phyloP scores from a whole-genome alignment of 306 rosid species.

The Begonia peltatifolia region DNA sequence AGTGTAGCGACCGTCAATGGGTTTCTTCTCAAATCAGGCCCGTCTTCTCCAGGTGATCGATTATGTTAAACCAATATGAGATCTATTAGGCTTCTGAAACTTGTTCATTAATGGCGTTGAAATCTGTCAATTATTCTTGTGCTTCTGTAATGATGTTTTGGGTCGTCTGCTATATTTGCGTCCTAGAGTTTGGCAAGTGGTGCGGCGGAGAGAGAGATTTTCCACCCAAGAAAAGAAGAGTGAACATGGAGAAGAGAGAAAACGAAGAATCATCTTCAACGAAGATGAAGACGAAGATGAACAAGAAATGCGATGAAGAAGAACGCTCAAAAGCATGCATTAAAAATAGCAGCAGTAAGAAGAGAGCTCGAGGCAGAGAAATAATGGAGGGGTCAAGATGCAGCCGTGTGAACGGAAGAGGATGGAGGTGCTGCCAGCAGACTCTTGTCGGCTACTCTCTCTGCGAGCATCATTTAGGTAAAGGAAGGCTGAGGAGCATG shows the following conservation, averaged over 20 bases:
- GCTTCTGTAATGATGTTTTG: too few relatives aligned
- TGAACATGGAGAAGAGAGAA: conserved; percentile 17
- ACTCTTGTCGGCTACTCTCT: conserved; percentile 95
- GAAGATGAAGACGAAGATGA: conserved; percentile 40
- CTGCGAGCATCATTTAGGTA: conserved; percentile 94
- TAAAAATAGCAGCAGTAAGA: conserved; percentile 11
- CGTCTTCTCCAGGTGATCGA: conserved; percentile 34
- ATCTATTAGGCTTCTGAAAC: too few relatives aligned
- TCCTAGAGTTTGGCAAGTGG: conserved; percentile 33
- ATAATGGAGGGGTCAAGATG: conserved; percentile 95
- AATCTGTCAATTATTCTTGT: too few relatives aligned
- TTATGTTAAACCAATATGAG: not conserved
- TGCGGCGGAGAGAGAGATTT: conserved; percentile 53
- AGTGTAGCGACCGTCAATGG: conserved; percentile 25
- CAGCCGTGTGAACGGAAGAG: conserved; percentile 98
- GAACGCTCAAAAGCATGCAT: not conserved
- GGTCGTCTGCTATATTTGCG: too few relatives aligned
- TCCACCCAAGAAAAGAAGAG: conserved; percentile 67
- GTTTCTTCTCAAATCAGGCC: conserved; percentile 22
- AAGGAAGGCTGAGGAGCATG: conserved; percentile 82
- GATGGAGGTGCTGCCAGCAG: conserved; percentile 91
- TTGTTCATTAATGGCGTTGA: too few relatives aligned
- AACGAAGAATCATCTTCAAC: conserved; percentile 4
- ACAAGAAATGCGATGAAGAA: conserved; percentile 22
- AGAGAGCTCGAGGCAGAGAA: conserved; percentile 32